Evolutionary conservation across 2,329 filamentous ascomycete genomes (phyloP), one percentile per base, ranked within the genome.

Genomic region (Ceratocystis cacaofunesta): DNA sequence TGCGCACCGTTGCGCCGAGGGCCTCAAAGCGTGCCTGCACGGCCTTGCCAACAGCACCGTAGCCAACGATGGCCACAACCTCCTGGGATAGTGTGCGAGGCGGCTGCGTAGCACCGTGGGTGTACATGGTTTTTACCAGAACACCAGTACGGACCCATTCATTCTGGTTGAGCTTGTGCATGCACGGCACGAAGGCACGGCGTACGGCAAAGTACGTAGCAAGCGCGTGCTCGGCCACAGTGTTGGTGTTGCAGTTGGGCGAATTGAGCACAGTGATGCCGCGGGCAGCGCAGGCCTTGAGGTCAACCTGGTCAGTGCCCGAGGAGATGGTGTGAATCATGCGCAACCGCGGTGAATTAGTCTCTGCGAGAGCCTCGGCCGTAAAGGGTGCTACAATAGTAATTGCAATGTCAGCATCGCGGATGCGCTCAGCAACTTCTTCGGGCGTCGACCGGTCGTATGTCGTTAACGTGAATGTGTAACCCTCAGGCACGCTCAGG

Each of bases 201-300:
- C 70, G 69, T 8, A 66, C 52, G 0, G 88, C 84, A 74, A 94
- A 83, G 66, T 92, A 77, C 52, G 94, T 78, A 64, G 85, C 85
- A 64, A 92, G 81, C 0, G 88, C 90, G 71, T 91, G 88, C 72
- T 91, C 88, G 0, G 88, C 88, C 0, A 89, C 89, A 0, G 89
- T 89, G 66, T 87, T 83, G 69, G 92, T 90, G 72, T 94, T 94
- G 1, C 89, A 89, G 19, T 83, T 82, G 0, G 89, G 89, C 30
- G 84, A 87, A 73, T 92, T 94, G 65, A 92, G 85, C 1, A 94
- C 89, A 62, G 92, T 85, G 67, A 92, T 85, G 22, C 89, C 89
- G 64, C 85, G 78, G 48, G 81, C 79, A 0, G 88, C 92, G 2
- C 89, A 89, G 6, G 84, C 82, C 43, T 83, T 78, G 0, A 92